Evolutionary conservation across 2,329 filamentous ascomycete species (phyloP).

Genomic region (Colletotrichum destructivum): DNA sequence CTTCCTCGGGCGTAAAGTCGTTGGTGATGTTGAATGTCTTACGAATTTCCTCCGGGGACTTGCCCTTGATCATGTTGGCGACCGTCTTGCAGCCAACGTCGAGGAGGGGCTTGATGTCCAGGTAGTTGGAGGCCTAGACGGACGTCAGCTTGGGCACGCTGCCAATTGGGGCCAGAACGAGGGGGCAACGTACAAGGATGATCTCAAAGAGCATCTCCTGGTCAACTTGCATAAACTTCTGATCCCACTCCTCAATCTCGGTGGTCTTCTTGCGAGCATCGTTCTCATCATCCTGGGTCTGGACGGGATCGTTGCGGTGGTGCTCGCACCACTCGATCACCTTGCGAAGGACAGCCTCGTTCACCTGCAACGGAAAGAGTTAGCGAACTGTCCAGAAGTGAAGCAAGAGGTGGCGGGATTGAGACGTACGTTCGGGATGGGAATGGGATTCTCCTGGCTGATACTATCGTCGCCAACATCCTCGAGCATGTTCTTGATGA

Average conservation of each 20-base stretch:
- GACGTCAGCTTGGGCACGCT: conserved; percentile 1
- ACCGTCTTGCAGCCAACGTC: conserved; percentile 99
- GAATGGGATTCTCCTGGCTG: conserved; percentile 77
- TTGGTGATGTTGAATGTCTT: conserved; percentile 99
- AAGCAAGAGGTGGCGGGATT: conserved; percentile 26
- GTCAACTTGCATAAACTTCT: conserved; percentile 99
- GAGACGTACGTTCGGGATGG: conserved; percentile 82
- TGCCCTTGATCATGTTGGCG: conserved; percentile 99
- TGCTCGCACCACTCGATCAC: conserved; percentile 99
- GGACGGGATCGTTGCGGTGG: conserved; percentile 90
- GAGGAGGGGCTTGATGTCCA: conserved; percentile 98
- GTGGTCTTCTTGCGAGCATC: conserved; percentile 98
- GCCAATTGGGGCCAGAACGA: background rate
- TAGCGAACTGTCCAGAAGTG: conserved; percentile 23
- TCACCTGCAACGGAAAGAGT: conserved; percentile 71
- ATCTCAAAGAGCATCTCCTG: conserved; percentile 99
- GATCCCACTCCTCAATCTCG: conserved; percentile 99
- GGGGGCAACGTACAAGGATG: conserved; percentile 80
- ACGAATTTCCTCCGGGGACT: conserved; percentile 98
- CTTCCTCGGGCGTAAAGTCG: conserved; percentile 98
- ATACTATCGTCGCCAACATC: conserved; percentile 81
- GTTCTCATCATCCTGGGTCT: conserved; percentile 87
- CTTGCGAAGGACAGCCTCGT: conserved; percentile 93
- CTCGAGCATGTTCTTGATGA: conserved; percentile 99
- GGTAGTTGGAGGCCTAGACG: conserved; percentile 91